These are phyloP conservation scores for Aspergillus carlsbadensis DNA, from an alignment of 495 filamentous ascomycete species.

Conservation along the genomic window DNA sequence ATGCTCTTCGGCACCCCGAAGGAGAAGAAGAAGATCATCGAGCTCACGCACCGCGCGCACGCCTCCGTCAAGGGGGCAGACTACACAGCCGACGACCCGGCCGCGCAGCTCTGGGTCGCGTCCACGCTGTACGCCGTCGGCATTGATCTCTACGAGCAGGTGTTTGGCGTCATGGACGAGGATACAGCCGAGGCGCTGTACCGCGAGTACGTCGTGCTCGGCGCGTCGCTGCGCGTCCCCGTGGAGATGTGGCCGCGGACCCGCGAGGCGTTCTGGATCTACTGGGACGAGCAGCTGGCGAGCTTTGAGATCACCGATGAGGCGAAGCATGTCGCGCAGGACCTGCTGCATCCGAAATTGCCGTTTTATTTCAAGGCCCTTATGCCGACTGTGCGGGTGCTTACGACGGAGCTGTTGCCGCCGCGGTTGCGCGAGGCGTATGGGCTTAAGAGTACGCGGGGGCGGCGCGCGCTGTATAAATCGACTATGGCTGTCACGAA, in stretches of 20 bases:
- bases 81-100: conserved; percentile 33
- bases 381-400: conserved; percentile 29
- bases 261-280: conserved; percentile 38
- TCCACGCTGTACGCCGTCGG: conserved; percentile 40
- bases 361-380: conserved; percentile 23
- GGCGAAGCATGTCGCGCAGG: conserved; percentile 32
- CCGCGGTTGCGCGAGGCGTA: conserved; percentile 28
- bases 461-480: conserved; percentile 16
- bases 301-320: conserved; percentile 29
- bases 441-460: conserved; percentile 22
- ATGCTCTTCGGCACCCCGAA: conserved; percentile 36
- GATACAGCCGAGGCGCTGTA: conserved; percentile 29
- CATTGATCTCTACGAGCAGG: conserved; percentile 33
- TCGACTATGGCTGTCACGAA: conserved; percentile 22
- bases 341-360: conserved; percentile 27
- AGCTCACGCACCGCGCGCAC: conserved; percentile 38
- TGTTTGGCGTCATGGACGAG: conserved; percentile 30
- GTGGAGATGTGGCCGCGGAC: conserved; percentile 35
- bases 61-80: conserved; percentile 28
- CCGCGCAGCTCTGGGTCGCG: conserved; percentile 44
- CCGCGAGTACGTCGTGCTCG: conserved; percentile 38
- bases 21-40: conserved; percentile 34
- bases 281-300: conserved; percentile 38
- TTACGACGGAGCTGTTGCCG: conserved; percentile 35
- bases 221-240: conserved; percentile 33